Evolutionary conservation across 2,329 filamentous ascomycete species (phyloP).

Genomic region (Rutstroemia sp.): DNA sequence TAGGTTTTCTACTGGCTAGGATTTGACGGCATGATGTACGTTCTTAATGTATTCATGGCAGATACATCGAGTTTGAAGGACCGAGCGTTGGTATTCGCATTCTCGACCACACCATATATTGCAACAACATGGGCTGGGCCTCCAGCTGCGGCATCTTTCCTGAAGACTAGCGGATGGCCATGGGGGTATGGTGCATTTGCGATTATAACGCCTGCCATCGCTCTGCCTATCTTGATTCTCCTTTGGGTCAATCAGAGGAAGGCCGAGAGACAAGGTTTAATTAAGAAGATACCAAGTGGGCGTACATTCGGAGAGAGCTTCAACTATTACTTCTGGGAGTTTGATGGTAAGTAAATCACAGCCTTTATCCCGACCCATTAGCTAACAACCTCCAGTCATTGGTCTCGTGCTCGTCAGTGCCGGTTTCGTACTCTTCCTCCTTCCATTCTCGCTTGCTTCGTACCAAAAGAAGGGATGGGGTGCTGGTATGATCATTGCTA

Average conservation of each 20-base stretch:
- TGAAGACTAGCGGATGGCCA: conserved; percentile 49
- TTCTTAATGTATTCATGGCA: conserved; percentile 57
- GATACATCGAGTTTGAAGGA: conserved; percentile 60
- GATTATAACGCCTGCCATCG: conserved; percentile 55
- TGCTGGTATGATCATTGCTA: conserved; percentile 36
- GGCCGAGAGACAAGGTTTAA: conserved; percentile 45
- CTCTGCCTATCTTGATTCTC: conserved; percentile 53
- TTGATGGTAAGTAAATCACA: conserved; percentile 39
- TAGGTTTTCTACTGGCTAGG: conserved; percentile 26
- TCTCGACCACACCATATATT: conserved; percentile 57
- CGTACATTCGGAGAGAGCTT: conserved; percentile 41
- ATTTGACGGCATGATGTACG: conserved; percentile 42
- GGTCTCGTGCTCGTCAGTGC: conserved; percentile 53
- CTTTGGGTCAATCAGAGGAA: conserved; percentile 46
- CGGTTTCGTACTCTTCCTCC: conserved; percentile 58
- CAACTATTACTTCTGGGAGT: conserved; percentile 49
- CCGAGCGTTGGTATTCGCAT: conserved; percentile 45
- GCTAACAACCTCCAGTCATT: conserved; percentile 30
- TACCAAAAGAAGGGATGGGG: conserved; percentile 21
- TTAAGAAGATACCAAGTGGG: conserved; percentile 34
- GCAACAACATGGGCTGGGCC: conserved; percentile 57
- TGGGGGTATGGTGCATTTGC: conserved; percentile 64
- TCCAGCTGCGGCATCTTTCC: conserved; percentile 47
- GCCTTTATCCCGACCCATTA: background rate
- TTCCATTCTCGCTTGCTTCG: conserved; percentile 55